A percentile compares a stretch with the other conserved stretches of the same genome.
Conservation (phyloP, 2,329 filamentous ascomycete genomes). For the Diaporthe vaccinii region DNA sequence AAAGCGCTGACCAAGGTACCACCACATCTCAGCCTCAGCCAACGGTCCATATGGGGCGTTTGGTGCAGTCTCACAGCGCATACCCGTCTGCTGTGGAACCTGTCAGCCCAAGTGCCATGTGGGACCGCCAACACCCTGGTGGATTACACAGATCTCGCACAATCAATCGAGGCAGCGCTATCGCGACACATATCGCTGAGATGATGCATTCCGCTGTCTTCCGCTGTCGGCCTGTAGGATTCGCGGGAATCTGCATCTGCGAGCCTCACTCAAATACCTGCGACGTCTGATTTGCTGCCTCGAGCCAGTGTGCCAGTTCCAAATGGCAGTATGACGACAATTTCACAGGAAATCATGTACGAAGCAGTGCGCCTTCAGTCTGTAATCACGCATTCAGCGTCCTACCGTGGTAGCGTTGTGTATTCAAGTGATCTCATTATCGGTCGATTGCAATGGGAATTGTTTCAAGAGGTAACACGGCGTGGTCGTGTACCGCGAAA, state of each 20-base stretch:
- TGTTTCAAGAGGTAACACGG: constrained; percentile 30
- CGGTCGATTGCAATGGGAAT: constrained; percentile 7
- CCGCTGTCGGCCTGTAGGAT: not conserved
- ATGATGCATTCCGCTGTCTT: not conserved
- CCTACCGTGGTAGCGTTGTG: no score
- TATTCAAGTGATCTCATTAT: constrained; percentile 14
- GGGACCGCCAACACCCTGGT: constrained; percentile 2
- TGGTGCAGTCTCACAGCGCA: constrained; percentile 5
- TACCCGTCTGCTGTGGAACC: constrained; percentile 36
- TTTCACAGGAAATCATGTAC: not conserved
- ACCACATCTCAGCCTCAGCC: constrained; percentile 27
- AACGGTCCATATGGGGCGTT: not conserved
- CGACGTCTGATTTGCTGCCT: not conserved
- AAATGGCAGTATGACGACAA: not conserved
- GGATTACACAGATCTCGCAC: constrained; percentile 12
- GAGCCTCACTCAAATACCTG: not conserved
- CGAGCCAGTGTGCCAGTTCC: not conserved
- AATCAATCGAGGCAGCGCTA: constrained; percentile 16
- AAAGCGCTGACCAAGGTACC: not conserved
- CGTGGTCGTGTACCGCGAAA: constrained; percentile 3
- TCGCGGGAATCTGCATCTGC: not conserved
- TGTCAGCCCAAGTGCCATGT: constrained; percentile 25
- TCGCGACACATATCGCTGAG: not conserved
- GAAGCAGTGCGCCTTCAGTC: no score
- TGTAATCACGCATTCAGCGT: no score